These are phyloP conservation scores for Penicillium sp. DNA, from an alignment of 2,329 filamentous ascomycete species.

Conservation along the genomic window DNA sequence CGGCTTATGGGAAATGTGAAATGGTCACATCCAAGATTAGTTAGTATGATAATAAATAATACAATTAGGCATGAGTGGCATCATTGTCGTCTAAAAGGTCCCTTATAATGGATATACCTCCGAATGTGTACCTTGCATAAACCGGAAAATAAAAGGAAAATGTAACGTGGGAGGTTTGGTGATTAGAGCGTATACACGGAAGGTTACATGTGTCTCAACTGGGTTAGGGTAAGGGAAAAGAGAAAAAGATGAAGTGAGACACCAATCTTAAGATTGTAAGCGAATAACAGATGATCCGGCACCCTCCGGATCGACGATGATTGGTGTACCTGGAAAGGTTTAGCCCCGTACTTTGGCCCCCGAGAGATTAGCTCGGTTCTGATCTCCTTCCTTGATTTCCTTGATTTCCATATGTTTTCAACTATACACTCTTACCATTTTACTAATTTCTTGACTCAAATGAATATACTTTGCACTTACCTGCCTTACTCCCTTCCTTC, in stretches of 20 bases:
- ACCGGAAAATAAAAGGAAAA: neutral
- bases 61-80: neutral
- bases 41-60: neutral
- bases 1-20: neutral
- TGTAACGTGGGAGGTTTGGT: neutral
- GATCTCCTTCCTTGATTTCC: neutral
- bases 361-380: neutral
- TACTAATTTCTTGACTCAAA: neutral
- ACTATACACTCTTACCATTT: neutral
- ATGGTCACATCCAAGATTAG: neutral
- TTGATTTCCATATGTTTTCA: neutral
- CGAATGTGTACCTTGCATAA: slow-evolving; percentile 3
- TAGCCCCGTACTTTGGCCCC: neutral
- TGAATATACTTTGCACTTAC: too few relatives aligned
- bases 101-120: neutral
- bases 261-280: neutral
- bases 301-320: neutral
- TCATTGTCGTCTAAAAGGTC: neutral
- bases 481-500: neutral
- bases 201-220: neutral
- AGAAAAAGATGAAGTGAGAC: neutral
- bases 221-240: neutral
- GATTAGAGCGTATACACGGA: neutral
- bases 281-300: neutral
- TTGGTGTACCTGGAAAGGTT: neutral